phyloP scores from a whole-genome alignment of 1,139 yeast species.

The Sugiyamaella xylanicola region DNA sequence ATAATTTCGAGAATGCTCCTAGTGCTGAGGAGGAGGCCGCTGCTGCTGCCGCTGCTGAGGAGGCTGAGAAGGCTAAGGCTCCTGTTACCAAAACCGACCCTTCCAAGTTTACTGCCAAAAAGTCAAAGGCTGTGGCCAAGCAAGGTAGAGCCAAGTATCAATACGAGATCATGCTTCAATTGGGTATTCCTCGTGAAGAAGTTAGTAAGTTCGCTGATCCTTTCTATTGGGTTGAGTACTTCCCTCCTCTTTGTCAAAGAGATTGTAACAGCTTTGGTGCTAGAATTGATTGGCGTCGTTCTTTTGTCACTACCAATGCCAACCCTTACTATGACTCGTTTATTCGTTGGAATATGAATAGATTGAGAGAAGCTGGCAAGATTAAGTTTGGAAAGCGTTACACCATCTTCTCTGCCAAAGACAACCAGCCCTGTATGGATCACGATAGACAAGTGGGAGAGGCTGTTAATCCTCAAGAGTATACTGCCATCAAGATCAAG shows the following conservation, averaged over 20 bases:
- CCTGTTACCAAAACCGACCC: constrained; percentile 60
- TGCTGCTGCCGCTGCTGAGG: constrained; percentile 43
- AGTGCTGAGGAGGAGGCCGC: constrained; percentile 54
- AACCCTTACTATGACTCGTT: constrained; percentile 95
- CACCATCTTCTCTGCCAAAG: constrained; percentile 95
- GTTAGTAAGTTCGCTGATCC: constrained; percentile 89
- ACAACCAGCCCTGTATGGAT: constrained; percentile 99
- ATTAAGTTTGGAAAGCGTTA: constrained; percentile 98
- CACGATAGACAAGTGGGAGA: constrained; percentile 98
- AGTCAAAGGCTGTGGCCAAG: constrained; percentile 90
- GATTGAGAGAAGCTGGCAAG: constrained; percentile 81
- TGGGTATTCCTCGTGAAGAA: constrained; percentile 82
- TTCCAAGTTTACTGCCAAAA: constrained; percentile 88
- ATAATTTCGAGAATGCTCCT: constrained; percentile 67
- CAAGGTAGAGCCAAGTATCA: constrained; percentile 94
- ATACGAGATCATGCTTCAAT: constrained; percentile 92
- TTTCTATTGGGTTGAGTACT: constrained; percentile 80
- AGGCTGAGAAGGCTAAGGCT: constrained; percentile 40
- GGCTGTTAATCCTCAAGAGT: constrained; percentile 96
- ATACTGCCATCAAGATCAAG: constrained; percentile 86
- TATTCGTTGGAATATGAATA: constrained; percentile 94
- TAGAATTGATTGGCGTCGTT: constrained; percentile 98
- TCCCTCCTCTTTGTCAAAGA: constrained; percentile 85
- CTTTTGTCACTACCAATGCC: constrained; percentile 91
- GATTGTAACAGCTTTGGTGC: constrained; percentile 88